These are phyloP conservation scores for Uronychia binucleata DNA, from an alignment of 73 alveolate genomes.

Conservation along the genomic window DNA sequence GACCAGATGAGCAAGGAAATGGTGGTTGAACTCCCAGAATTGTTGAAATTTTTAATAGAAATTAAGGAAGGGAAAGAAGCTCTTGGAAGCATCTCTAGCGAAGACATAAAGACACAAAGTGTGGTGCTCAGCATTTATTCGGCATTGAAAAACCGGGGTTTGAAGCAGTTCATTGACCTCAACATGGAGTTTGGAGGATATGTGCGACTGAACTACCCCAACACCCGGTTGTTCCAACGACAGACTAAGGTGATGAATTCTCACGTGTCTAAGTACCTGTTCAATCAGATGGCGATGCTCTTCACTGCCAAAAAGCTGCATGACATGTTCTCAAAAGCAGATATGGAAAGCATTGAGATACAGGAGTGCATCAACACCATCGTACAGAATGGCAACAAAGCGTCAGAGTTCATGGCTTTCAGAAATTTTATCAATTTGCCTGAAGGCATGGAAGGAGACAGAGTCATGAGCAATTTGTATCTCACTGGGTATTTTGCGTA, in stretches of 20 bases:
- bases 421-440: background rate
- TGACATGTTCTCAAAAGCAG: background rate
- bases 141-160: background rate
- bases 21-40: background rate
- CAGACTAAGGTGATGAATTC: background rate
- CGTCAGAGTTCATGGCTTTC: background rate
- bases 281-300: background rate
- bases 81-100: background rate
- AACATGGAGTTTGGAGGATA: background rate
- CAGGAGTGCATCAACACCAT: background rate
- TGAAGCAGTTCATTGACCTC: background rate
- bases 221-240: background rate
- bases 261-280: background rate
- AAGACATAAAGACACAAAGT: background rate
- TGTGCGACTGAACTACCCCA: background rate
- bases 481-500: background rate
- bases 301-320: background rate
- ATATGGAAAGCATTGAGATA: background rate
- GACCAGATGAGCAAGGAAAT: background rate
- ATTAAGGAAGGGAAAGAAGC: background rate
- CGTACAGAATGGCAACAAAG: background rate
- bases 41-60: too few species aligned
- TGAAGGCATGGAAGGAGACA: background rate
- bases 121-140: background rate
- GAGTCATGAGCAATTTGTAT: background rate